A percentile compares a stretch with the other conserved stretches of the same genome.
phyloP scores from a whole-genome alignment of 2,329 filamentous ascomycete genomes.

The Colletotrichum endophyticum region DNA sequence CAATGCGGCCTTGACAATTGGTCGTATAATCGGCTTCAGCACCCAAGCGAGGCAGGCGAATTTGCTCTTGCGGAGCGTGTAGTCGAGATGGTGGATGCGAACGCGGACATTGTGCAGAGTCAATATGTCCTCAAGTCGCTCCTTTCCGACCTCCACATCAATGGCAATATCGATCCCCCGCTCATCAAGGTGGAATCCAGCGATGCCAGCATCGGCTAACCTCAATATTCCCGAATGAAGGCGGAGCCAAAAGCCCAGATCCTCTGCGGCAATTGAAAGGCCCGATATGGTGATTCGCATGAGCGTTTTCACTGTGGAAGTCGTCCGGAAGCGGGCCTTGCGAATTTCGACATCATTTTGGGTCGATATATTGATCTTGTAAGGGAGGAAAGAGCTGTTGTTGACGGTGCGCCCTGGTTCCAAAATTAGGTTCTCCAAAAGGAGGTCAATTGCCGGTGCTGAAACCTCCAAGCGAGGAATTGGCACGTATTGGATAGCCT shows the following conservation, averaged over 20 bases:
- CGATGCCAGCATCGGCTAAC: conserved; percentile 82
- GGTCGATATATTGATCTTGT: conserved; percentile 79
- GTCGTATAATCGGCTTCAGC: conserved; percentile 82
- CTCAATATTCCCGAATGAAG: conserved; percentile 77
- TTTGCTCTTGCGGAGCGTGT: conserved; percentile 75
- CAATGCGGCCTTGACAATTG: conserved; percentile 78
- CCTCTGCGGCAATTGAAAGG: conserved; percentile 81
- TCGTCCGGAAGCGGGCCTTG: conserved; percentile 75
- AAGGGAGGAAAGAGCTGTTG: conserved; percentile 86
- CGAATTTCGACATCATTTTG: conserved; percentile 87
- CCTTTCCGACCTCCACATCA: conserved; percentile 82
- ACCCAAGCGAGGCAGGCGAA: conserved; percentile 82
- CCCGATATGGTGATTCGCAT: conserved; percentile 83
- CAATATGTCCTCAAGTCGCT: conserved; percentile 81
- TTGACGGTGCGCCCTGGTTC: conserved; percentile 88
- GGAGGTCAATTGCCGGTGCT: conserved; percentile 80
- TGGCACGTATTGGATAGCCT: conserved; percentile 83
- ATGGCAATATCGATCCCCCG: conserved; percentile 86
- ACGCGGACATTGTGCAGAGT: conserved; percentile 78
- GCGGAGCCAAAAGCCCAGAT: conserved; percentile 89
- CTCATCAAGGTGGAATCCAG: conserved; percentile 84
- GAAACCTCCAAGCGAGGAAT: conserved; percentile 91
- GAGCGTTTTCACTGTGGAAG: conserved; percentile 69
- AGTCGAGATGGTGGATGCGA: conserved; percentile 85
- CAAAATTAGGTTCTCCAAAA: conserved; percentile 89